Evolutionary conservation across 106 monocot species (phyloP).

Genomic region (Agapanthus africanus): DNA sequence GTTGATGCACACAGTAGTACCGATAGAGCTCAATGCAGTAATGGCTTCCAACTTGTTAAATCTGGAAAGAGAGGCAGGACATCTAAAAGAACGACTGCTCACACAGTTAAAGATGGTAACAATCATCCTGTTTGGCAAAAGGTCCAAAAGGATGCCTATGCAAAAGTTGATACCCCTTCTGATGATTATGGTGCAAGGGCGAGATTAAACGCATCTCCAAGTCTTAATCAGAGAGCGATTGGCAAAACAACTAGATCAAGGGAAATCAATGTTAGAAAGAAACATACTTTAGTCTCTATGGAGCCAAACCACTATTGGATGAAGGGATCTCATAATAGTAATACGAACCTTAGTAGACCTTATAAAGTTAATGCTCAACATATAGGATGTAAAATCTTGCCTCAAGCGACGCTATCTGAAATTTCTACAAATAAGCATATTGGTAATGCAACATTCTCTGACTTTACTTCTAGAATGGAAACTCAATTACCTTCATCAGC

Average conservation of each 20-base stretch:
- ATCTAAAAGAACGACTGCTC: conserved; percentile 25
- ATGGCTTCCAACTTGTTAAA: conserved; percentile 31
- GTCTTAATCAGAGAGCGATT: conserved; percentile 18
- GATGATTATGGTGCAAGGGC: conserved; percentile 10
- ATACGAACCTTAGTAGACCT: conserved; percentile 2
- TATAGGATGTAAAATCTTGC: conserved; percentile 3
- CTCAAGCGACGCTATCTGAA: not conserved
- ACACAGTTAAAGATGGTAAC: conserved; percentile 23
- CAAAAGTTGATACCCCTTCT: conserved; percentile 11
- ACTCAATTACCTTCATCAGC: not conserved
- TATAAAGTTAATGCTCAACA: conserved; percentile 18
- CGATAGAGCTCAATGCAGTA: conserved; percentile 43
- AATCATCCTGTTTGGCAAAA: conserved; percentile 61
- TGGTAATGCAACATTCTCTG: not conserved
- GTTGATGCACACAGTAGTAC: conserved; percentile 10
- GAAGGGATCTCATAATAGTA: conserved; percentile 18
- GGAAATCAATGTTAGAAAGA: conserved; percentile 12
- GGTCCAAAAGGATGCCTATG: conserved; percentile 32
- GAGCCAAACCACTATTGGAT: conserved; percentile 15
- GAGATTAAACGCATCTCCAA: conserved; percentile 9
- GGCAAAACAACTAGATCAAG: conserved; percentile 12
- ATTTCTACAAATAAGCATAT: not conserved
- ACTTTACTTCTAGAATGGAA: not conserved
- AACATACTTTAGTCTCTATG: conserved; percentile 14
- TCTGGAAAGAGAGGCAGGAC: conserved; percentile 35